phyloP scores from a whole-genome alignment of 257 asterid genomes.

The Anisodus tanguticus region DNA sequence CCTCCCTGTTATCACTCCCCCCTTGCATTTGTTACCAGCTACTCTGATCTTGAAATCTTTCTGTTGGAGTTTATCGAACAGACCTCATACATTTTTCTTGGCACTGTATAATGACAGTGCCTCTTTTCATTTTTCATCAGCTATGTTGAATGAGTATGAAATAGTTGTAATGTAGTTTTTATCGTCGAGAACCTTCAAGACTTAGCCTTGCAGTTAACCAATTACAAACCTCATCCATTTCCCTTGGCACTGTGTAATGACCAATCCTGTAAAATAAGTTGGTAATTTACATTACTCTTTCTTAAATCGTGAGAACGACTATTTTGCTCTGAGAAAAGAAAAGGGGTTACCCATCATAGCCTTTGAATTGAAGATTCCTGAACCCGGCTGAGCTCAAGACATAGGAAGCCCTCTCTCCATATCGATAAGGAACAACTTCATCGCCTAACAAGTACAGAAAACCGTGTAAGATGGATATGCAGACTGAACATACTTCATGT shows the following conservation, averaged over 20 bases:
- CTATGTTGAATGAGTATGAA: not conserved
- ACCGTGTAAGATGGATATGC: not conserved
- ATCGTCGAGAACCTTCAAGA: slow-evolving; percentile 50
- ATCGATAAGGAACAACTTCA: slow-evolving; percentile 73
- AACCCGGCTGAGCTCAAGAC: slow-evolving; percentile 81
- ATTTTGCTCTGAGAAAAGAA: not conserved
- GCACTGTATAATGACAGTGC: slow-evolving; percentile 83
- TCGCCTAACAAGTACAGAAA: slow-evolving; percentile 56
- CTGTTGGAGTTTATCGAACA: slow-evolving; percentile 48
- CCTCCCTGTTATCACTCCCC: slow-evolving; percentile 38
- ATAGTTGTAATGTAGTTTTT: not conserved
- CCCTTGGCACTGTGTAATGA: slow-evolving; percentile 84
- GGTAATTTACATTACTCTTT: not conserved
- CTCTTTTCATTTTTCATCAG: slow-evolving; percentile 35
- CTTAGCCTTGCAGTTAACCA: slow-evolving; percentile 73
- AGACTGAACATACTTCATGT: not conserved
- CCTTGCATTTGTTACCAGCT: not conserved
- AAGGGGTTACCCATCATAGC: slow-evolving; percentile 69
- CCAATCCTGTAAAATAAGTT: slow-evolving; percentile 64
- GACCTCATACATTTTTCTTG: slow-evolving; percentile 81
- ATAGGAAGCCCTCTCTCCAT: slow-evolving; percentile 75
- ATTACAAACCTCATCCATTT: slow-evolving; percentile 86
- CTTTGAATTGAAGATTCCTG: slow-evolving; percentile 62
- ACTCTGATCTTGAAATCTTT: not conserved
- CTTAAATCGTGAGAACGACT: not conserved